Evolutionary conservation across 495 filamentous ascomycete species (phyloP).

Genomic region (Letharia columbiana): DNA sequence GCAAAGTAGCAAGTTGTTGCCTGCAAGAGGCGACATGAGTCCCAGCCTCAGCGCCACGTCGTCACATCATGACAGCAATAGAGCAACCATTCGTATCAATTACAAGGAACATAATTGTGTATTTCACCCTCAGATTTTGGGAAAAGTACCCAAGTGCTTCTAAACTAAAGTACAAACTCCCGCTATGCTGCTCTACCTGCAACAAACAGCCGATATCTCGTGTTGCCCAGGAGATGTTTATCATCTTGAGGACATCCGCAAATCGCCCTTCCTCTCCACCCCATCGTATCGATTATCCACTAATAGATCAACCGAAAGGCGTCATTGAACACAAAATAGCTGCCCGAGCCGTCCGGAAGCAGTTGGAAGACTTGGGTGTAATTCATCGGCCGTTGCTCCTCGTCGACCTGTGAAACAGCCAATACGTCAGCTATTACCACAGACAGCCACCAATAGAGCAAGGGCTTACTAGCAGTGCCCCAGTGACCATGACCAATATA

Average conservation of each 20-base stretch:
- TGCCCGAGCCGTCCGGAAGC: slow-evolving; percentile 53
- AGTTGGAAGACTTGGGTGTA: slow-evolving; percentile 84
- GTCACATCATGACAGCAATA: not conserved
- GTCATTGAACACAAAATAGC: slow-evolving; percentile 85
- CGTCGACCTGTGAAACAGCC: slow-evolving; percentile 56
- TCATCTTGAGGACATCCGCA: not conserved
- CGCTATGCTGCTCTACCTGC: slow-evolving; percentile 9
- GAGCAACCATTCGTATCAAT: not conserved
- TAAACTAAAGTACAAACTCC: slow-evolving; percentile 2
- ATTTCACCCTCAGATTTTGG: not conserved
- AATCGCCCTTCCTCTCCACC: not conserved
- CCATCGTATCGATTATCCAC: not conserved
- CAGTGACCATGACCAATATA: slow-evolving; percentile 79
- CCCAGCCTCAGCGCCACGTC: slow-evolving; percentile 9
- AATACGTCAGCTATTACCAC: not conserved
- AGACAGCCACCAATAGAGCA: not conserved
- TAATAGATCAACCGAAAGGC: slow-evolving; percentile 74
- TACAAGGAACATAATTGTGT: not conserved
- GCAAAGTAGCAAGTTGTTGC: not conserved
- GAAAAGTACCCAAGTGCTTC: slow-evolving; percentile 6
- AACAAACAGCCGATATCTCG: not conserved
- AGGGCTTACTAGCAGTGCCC: slow-evolving; percentile 62
- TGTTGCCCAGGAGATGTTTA: not conserved
- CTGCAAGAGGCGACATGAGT: not conserved
- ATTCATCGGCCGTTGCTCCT: slow-evolving; percentile 68